Base-by-base conservation (phyloP, 73 alveolate species). In the Symbiodinium pilosum region DNA sequence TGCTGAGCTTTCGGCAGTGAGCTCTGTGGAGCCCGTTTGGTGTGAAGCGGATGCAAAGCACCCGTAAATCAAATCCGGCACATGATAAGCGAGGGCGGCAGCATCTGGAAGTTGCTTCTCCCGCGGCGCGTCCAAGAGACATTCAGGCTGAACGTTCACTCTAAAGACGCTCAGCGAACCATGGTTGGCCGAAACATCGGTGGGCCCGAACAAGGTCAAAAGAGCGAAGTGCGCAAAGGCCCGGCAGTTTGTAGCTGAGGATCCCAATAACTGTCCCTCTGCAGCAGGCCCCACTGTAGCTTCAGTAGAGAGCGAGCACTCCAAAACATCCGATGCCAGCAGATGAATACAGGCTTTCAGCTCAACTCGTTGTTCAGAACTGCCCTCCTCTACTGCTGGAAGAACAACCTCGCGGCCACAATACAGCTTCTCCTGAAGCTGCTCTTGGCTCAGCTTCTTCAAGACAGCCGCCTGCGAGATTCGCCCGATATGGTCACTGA, bases 171-270 rank as follows among this genome's bases (percentile, higher is more conserved):
- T 68, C 52, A 68, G 77, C 1, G 97, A 91, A 12, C 97, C 97
- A 30, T 36, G 51, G 88, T 91, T 91, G 20, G 81, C 97, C 20
- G 97, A 88, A 69, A 91, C 52, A 38, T 52, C 97, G 26, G 26
- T 26, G 14, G 59, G 85, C 54, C 97, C 97, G 38, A 91, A 69
- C 39, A 43, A n/a, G n/a, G 81, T 59, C 73, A 91, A 43, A 47
- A 41, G 43, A 4, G 97, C 87, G 26, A 43, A 91, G 89, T 69
- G 77, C 51, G 88, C 77, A 30, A 91, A 91, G 54, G 97, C 77
- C 40, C 39, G 32, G 77, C 83, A 68, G 89, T 43, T 26, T 8
- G 43, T 26, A 1, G 83, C 97, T 26, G 97, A 86, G 14, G 97
- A 91, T n/a, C n/a, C n/a, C n/a, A n/a, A n/a, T n/a, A n/a, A n/a